A percentile compares a stretch with the other conserved stretches of the same genome.
Evolutionary conservation across 345 rosid genomes (phyloP).

Genomic region (Dovyalis caffra): DNA sequence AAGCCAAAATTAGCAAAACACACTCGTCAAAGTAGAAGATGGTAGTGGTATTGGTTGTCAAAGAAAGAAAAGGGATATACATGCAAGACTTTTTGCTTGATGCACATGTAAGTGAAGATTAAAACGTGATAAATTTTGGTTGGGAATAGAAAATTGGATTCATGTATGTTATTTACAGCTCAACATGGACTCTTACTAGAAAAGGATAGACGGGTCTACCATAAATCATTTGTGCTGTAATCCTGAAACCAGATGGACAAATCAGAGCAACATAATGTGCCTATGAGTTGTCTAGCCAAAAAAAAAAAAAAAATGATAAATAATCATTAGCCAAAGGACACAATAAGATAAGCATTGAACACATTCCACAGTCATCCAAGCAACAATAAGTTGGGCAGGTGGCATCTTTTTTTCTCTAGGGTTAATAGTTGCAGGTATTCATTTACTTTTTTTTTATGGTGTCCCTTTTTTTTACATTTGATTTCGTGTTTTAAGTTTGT

Average conservation of each 20-base stretch:
- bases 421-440: too few relatives aligned
- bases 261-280: neutral
- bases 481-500: too few relatives aligned
- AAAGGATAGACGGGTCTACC: neutral
- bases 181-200: neutral
- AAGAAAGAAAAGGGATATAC: too few relatives aligned
- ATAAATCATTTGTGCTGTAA: neutral
- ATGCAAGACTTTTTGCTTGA: too few relatives aligned
- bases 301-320: neutral
- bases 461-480: too few relatives aligned
- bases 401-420: too few relatives aligned
- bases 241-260: neutral
- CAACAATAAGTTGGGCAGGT: neutral
- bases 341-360: neutral
- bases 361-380: neutral
- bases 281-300: neutral
- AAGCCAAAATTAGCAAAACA: neutral
- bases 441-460: too few relatives aligned
- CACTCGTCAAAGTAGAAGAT: neutral
- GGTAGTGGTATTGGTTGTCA: neutral
- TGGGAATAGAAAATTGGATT: too few relatives aligned
- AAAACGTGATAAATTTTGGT: too few relatives aligned
- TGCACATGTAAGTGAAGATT: too few relatives aligned
- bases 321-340: neutral
- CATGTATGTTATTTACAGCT: too few relatives aligned